phyloP scores from a whole-genome alignment of 2,329 filamentous ascomycete species.

The Sclerotinia minor region DNA sequence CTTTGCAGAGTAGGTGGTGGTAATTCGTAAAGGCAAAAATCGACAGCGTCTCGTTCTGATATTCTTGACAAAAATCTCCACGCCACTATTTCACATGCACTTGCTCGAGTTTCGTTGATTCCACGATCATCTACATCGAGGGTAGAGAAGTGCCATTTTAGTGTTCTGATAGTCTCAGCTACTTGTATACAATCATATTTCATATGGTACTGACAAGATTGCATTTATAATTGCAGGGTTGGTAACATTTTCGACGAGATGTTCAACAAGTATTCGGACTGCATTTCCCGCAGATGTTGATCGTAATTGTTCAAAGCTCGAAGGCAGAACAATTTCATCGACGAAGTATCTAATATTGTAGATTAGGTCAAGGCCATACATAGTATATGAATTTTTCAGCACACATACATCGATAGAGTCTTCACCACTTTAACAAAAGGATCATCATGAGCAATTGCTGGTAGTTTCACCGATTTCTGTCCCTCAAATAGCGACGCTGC shows the following conservation, averaged over 20 bases:
- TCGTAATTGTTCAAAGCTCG: slow-evolving; percentile 72
- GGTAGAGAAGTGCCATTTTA: slow-evolving; percentile 72
- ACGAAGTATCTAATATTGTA: slow-evolving; percentile 56
- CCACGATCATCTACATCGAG: slow-evolving; percentile 61
- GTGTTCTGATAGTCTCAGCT: slow-evolving; percentile 53
- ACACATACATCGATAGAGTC: slow-evolving; percentile 60
- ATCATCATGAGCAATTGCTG: slow-evolving; percentile 59
- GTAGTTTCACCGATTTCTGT: slow-evolving; percentile 44
- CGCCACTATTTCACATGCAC: slow-evolving; percentile 77
- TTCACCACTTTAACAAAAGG: slow-evolving; percentile 64
- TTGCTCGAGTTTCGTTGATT: slow-evolving; percentile 66
- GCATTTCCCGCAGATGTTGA: slow-evolving; percentile 63
- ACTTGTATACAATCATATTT: neutral
- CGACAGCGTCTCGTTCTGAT: slow-evolving; percentile 71
- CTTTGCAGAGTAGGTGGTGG: slow-evolving; percentile 43
- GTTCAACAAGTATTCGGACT: slow-evolving; percentile 59
- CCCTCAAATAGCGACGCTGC: neutral
- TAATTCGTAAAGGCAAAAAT: slow-evolving; percentile 73
- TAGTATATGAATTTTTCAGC: neutral
- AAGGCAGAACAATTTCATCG: slow-evolving; percentile 62
- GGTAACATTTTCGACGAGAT: slow-evolving; percentile 62
- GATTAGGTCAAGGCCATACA: slow-evolving; percentile 19
- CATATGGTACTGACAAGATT: slow-evolving; percentile 59
- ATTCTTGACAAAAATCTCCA: slow-evolving; percentile 74
- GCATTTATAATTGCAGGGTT: slow-evolving; percentile 73